Conservation (phyloP, 305 asterid genomes). For the Solanum hybrid region DNA sequence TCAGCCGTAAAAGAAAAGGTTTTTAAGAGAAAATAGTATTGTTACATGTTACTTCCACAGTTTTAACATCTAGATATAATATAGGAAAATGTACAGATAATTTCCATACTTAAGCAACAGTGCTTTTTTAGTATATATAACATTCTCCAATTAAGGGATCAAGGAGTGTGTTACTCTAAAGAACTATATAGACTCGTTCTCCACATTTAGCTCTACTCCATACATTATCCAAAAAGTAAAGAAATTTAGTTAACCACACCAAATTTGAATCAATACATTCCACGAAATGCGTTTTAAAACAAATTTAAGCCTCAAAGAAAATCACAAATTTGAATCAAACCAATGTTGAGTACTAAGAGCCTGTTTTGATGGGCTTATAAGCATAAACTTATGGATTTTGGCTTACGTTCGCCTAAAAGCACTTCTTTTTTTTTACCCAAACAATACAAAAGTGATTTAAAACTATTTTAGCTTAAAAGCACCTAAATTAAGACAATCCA, state of each 20-base stretch:
- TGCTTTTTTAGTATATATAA: neutral
- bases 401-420: neutral
- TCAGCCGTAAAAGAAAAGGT: neutral
- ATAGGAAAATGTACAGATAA: neutral
- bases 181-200: neutral
- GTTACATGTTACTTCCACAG: neutral
- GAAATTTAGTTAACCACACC: neutral
- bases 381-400: neutral
- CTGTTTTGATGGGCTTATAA: neutral
- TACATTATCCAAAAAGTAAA: neutral
- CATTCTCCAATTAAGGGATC: neutral
- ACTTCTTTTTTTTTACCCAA: neutral
- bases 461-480: neutral
- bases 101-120: neutral
- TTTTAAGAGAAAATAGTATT: neutral
- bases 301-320: neutral
- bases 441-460: neutral
- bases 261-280: neutral
- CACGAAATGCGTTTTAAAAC: neutral
- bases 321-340: neutral
- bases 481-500: neutral
- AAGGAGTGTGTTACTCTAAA: neutral
- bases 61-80: neutral
- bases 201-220: neutral
- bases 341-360: neutral